Evolutionary conservation across 2,329 filamentous ascomycete species (phyloP).

Genomic region (Ophiostoma sp.): DNA sequence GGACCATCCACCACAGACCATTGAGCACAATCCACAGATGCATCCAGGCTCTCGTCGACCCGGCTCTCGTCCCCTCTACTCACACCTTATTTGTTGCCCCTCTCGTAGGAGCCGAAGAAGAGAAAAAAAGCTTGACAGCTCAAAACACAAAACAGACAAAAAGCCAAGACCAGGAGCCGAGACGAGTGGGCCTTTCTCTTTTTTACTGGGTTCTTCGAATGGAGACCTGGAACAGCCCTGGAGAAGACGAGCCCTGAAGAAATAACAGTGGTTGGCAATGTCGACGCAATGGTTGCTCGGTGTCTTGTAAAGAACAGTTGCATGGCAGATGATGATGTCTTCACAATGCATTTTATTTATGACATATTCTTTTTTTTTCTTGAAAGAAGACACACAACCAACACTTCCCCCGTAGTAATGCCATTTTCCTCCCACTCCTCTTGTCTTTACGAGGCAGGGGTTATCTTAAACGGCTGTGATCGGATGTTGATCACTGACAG

Average conservation of each 20-base stretch:
- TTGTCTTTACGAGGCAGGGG: not conserved
- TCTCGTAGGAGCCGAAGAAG: not conserved
- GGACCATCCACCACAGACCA: not conserved
- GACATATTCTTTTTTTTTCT: too few species aligned
- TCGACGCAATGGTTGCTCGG: not conserved
- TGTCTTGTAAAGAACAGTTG: not conserved
- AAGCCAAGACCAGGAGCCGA: not conserved
- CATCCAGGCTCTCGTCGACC: not conserved
- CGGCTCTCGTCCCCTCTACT: not conserved
- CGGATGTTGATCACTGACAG: not conserved
- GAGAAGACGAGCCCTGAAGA: not conserved
- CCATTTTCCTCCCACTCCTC: not conserved
- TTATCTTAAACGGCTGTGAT: not conserved
- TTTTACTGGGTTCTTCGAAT: not conserved
- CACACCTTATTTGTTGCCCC: not conserved
- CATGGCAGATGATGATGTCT: too few species aligned
- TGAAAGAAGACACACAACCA: too few species aligned
- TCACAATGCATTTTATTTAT: too few species aligned
- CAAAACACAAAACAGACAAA: not conserved
- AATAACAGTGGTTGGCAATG: not conserved
- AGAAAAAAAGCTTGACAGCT: not conserved
- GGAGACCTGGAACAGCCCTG: not conserved
- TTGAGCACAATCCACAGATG: not conserved
- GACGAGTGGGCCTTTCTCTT: too few species aligned
- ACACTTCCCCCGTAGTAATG: not conserved